Conservation (phyloP, 2,329 filamentous ascomycete species). For the Chaetomium globosum region DNA sequence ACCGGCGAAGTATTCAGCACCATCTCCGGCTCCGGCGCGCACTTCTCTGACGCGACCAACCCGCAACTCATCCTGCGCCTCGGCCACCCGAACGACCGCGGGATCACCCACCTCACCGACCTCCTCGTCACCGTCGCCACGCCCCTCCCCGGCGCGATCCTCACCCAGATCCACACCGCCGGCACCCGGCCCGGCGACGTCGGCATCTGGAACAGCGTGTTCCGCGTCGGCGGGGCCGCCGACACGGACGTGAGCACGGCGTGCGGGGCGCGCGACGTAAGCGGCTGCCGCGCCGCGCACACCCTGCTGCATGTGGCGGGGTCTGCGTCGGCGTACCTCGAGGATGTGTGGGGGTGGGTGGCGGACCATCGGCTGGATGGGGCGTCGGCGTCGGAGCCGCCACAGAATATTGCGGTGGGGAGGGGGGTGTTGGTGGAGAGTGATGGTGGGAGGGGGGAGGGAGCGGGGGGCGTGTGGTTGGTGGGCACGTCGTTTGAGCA, state of each 20-base stretch:
- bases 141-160: constrained; percentile 61
- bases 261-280: constrained; percentile 42
- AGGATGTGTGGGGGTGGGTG: constrained; percentile 55
- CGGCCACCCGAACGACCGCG: constrained; percentile 59
- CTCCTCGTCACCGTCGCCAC: constrained; percentile 65
- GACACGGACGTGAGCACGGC: constrained; percentile 44
- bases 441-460: constrained; percentile 30
- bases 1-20: constrained; percentile 59
- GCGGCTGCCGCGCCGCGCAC: constrained; percentile 52
- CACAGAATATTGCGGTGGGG: constrained; percentile 49
- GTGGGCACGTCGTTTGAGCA: constrained; percentile 57
- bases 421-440: constrained; percentile 53
- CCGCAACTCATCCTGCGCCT: constrained; percentile 57
- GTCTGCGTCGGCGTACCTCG: constrained; percentile 53
- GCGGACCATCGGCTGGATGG: constrained; percentile 52
- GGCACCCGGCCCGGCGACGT: constrained; percentile 46
- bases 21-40: constrained; percentile 52
- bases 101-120: constrained; percentile 64
- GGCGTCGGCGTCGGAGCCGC: constrained; percentile 1
- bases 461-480: constrained; percentile 53
- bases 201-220: constrained; percentile 51
- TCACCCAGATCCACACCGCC: constrained; percentile 53
- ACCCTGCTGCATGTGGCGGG: constrained; percentile 53
- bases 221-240: constrained; percentile 52
- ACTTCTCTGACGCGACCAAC: constrained; percentile 47